Evolutionary conservation across 805 yeast genomes (phyloP).

Genomic region (Ogataea thermomethanolica): DNA sequence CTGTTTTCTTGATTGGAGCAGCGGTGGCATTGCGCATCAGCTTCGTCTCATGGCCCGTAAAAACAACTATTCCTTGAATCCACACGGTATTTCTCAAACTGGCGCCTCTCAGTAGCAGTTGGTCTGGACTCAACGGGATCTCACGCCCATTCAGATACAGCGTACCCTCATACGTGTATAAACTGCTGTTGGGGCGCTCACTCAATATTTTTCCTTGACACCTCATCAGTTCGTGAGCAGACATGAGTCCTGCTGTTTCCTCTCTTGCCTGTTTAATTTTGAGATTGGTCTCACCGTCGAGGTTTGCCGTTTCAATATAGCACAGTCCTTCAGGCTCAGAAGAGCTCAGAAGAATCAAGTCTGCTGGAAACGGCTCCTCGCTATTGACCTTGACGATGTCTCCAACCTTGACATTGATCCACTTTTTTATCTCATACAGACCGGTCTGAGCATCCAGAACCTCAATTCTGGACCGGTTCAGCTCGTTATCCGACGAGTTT

Average conservation of each 20-base stretch:
- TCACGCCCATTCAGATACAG: conserved; percentile 52
- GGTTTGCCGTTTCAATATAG: conserved; percentile 93
- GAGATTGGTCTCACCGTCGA: conserved; percentile 96
- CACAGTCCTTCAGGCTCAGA: conserved; percentile 99
- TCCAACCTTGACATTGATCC: conserved; percentile 90
- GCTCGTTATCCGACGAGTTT: conserved; percentile 80
- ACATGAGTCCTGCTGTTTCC: conserved; percentile 72
- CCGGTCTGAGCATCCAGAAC: conserved; percentile 59
- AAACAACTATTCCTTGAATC: conserved; percentile 90
- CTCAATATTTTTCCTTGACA: conserved; percentile 64
- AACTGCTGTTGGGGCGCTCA: conserved; percentile 90
- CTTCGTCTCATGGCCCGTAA: conserved; percentile 98
- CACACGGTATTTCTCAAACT: conserved; percentile 90
- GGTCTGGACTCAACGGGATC: conserved; percentile 84
- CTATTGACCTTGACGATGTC: conserved; percentile 81
- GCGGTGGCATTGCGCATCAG: conserved; percentile 98
- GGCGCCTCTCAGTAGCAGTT: conserved; percentile 90
- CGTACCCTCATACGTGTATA: conserved; percentile 94
- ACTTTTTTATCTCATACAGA: conserved; percentile 60
- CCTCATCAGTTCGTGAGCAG: conserved; percentile 54
- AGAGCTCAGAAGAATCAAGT: conserved; percentile 75
- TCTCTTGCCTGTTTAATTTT: conserved; percentile 86
- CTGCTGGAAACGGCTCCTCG: conserved; percentile 94
- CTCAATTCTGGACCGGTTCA: conserved; percentile 67
- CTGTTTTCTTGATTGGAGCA: conserved; percentile 94